Conservation (phyloP, 1,284 basidiomycete species). For the Caloboletus firmus region DNA sequence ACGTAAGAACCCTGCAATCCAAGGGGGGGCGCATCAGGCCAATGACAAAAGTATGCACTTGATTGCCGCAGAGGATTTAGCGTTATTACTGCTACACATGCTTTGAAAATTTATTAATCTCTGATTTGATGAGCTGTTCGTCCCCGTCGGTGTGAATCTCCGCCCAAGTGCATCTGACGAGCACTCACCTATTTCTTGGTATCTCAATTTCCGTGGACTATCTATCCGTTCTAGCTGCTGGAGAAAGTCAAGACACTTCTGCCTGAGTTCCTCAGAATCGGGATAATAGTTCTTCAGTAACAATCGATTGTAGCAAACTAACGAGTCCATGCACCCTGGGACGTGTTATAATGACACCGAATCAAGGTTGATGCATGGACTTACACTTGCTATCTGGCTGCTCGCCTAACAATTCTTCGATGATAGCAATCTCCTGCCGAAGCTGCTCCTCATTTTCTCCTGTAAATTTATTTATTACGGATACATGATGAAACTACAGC, state of each 20-base stretch:
- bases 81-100: constrained; percentile 2
- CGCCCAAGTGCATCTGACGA: background rate
- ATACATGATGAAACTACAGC: background rate
- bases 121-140: constrained; percentile 24
- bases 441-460: constrained; percentile 60
- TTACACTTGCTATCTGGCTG: constrained; percentile 94
- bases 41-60: background rate
- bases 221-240: constrained; percentile 56
- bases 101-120: background rate
- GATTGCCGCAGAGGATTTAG: background rate
- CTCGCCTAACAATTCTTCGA: constrained; percentile 85
- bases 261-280: constrained; percentile 40
- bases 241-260: constrained; percentile 56
- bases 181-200: constrained; percentile 59
- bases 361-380: constrained; percentile 26
- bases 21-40: background rate
- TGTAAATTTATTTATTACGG: constrained; percentile 27
- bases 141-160: background rate
- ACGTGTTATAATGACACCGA: background rate
- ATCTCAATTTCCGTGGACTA: constrained; percentile 57
- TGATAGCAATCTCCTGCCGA: constrained; percentile 76
- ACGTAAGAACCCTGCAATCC: background rate
- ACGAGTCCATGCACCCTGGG: constrained; percentile 89
- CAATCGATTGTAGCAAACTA: constrained; percentile 78
- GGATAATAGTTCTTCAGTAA: constrained; percentile 47